Base-by-base conservation (phyloP, 306 rosid species). In the Senna siamea region DNA sequence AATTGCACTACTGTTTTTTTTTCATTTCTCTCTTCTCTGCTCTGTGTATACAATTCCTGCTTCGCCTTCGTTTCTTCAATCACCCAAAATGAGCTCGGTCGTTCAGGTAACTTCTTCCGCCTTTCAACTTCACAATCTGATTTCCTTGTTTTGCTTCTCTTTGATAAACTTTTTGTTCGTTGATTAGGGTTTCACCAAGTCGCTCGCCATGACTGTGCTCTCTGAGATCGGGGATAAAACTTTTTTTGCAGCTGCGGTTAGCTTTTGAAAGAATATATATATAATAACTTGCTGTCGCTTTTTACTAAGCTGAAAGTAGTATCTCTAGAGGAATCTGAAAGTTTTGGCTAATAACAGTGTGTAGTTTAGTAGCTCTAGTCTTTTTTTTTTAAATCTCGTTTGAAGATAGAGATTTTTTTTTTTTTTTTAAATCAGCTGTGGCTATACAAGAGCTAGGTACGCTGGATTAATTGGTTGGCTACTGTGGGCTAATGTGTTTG, bases 161-260 rank as follows among this genome's bases (percentile, higher is more conserved):
- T n/a, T n/a, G n/a, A n/a, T n/a, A n/a, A n/a, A 10, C 5, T 5
- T 60, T 50, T 30, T 62, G 8, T 53, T 17, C 12, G 48, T 23
- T 38, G 32, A 9, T 53, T 30, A 90, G 96, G 96, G 92, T 64
- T 85, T 90, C 67, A 82, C 87, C 54, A 90, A 90, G 89, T 90
- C 96, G 7, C 90, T 90, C 10, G 90, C 89, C 30, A 85, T 90
- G 86, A 87, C 96, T 28, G 88, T 90, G 77, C 88, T 90, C 57
- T 90, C 96, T 20, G 96, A 90, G 86, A 82, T 90, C 85, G 96
- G 96, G 73, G 96, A 90, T 70, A 87, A 90, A 82, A 90, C 96
- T 6, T 90, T 90, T 78, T 84, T 90, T 57, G 96, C 96, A 19
- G 96, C 96, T 56, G 96, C 96, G 80, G 96, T 90, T 34, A 76